Percentiles rank a stretch among this genome's conserved stretches.
Conservation (phyloP, 2,329 filamentous ascomycete species). For the Biscogniauxia marginata region DNA sequence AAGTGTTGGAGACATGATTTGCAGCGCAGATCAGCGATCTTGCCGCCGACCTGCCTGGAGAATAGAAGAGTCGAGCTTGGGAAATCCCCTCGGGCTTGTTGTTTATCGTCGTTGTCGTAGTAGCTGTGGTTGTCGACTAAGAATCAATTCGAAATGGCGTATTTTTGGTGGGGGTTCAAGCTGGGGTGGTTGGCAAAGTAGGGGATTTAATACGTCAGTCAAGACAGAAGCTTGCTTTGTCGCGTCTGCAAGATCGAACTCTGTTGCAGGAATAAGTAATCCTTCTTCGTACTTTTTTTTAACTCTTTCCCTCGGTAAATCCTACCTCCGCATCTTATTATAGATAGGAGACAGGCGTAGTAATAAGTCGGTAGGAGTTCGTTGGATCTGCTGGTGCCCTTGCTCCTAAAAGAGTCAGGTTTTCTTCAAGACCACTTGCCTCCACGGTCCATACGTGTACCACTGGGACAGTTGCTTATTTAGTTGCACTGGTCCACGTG, state of each 20-base stretch:
- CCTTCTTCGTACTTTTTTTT: not conserved
- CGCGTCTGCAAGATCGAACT: slow-evolving; percentile 1
- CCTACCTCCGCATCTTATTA: slow-evolving; percentile 22
- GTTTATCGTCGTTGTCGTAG: slow-evolving; percentile 7
- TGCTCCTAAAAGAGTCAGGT: slow-evolving; percentile 23
- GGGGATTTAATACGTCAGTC: not conserved
- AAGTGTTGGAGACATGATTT: slow-evolving; percentile 29
- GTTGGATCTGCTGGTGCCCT: slow-evolving; percentile 20
- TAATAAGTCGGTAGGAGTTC: slow-evolving; percentile 3
- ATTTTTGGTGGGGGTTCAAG: slow-evolving; percentile 16
- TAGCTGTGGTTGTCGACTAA: slow-evolving; percentile 6
- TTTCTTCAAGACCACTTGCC: slow-evolving; percentile 14
- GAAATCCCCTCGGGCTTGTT: slow-evolving; percentile 3
- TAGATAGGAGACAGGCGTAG: slow-evolving; percentile 17
- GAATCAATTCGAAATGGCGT: not conserved
- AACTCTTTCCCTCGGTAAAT: slow-evolving; percentile 11
- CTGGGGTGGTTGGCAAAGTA: not conserved
- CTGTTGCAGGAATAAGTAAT: slow-evolving; percentile 4
- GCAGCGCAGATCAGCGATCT: slow-evolving; percentile 15
- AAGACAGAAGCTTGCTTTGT: not conserved
- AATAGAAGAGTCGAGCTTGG: not conserved
- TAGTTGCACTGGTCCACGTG: slow-evolving; percentile 32
- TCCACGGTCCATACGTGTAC: slow-evolving; percentile 31
- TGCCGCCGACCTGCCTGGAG: slow-evolving; percentile 11
- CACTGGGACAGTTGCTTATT: slow-evolving; percentile 23